Percentiles rank a stretch among this genome's conserved stretches.
Evolutionary conservation across 306 rosid species (phyloP).

Genomic region (Elaeagnus macrophylla): DNA sequence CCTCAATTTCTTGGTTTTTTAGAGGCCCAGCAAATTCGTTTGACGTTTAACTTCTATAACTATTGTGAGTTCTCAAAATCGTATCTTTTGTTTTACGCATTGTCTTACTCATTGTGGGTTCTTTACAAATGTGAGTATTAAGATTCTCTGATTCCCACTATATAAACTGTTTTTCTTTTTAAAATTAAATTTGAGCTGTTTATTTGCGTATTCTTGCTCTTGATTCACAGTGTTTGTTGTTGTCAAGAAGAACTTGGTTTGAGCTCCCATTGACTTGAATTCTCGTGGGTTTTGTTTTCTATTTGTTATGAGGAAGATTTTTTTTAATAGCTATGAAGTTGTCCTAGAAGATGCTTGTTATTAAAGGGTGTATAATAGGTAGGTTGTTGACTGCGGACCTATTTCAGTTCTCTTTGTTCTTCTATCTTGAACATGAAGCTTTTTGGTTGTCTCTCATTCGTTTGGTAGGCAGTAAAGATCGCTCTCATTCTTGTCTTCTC

Average conservation of each 20-base stretch:
- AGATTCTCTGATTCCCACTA: too few relatives aligned
- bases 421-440: constrained; percentile 47
- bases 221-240: too few relatives aligned
- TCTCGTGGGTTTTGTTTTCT: constrained; percentile 8
- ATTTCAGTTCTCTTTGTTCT: constrained; percentile 32
- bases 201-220: too few relatives aligned
- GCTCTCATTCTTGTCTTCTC: constrained; percentile 43
- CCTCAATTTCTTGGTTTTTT: not conserved
- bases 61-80: too few relatives aligned
- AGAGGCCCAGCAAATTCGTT: constrained; percentile 2
- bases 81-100: too few relatives aligned
- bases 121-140: too few relatives aligned
- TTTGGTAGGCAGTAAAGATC: constrained; percentile 57
- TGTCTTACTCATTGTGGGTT: too few relatives aligned
- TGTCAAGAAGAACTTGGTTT: constrained; percentile 16
- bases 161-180: too few relatives aligned
- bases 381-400: constrained; percentile 56
- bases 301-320: too few relatives aligned
- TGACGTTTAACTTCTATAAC: not conserved
- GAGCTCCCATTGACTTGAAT: constrained; percentile 35
- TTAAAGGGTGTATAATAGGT: constrained; percentile 44
- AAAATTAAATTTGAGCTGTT: too few relatives aligned
- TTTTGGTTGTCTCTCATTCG: constrained; percentile 36
- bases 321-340: constrained; percentile 19
- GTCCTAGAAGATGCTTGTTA: constrained; percentile 48